Evolutionary conservation across 768 basidiomycete species (phyloP).

Genomic region (Suillus cothurnatus): DNA sequence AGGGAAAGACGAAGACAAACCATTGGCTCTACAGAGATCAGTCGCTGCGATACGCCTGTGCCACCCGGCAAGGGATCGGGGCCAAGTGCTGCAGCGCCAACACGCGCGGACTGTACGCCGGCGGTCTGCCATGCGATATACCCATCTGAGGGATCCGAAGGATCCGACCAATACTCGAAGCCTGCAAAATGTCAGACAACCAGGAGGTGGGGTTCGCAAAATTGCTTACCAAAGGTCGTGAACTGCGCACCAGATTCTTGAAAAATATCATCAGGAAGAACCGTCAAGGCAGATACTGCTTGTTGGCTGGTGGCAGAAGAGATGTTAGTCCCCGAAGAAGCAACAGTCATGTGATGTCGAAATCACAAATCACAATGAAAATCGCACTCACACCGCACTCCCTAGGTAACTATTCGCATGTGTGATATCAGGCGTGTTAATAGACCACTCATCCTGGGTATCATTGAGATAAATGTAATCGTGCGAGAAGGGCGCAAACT

Average conservation of each 20-base stretch:
- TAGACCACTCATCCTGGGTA: constrained; percentile 33
- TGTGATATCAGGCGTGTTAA: constrained; percentile 39
- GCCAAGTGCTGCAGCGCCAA: constrained; percentile 59
- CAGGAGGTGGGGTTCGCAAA: background rate
- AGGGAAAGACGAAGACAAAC: constrained; percentile 7
- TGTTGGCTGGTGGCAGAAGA: constrained; percentile 40
- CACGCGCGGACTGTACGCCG: constrained; percentile 46
- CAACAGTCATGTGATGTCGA: background rate
- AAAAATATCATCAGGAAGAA: constrained; percentile 47
- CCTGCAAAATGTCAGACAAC: constrained; percentile 37
- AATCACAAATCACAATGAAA: background rate
- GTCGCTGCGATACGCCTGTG: constrained; percentile 58
- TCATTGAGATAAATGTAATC: constrained; percentile 44
- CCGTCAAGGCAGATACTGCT: constrained; percentile 47
- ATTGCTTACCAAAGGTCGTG: constrained; percentile 46
- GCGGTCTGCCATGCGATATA: constrained; percentile 79
- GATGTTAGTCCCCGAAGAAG: background rate
- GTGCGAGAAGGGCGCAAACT: constrained; percentile 64
- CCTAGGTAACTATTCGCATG: constrained; percentile 41
- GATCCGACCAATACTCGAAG: constrained; percentile 77
- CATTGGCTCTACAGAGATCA: constrained; percentile 58
- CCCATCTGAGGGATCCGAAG: constrained; percentile 51
- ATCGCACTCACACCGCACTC: constrained; percentile 49
- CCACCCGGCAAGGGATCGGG: constrained; percentile 43
- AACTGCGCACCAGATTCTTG: constrained; percentile 57